phyloP scores from a whole-genome alignment of 441 rosid genomes.

The Gossypium davidsonii region DNA sequence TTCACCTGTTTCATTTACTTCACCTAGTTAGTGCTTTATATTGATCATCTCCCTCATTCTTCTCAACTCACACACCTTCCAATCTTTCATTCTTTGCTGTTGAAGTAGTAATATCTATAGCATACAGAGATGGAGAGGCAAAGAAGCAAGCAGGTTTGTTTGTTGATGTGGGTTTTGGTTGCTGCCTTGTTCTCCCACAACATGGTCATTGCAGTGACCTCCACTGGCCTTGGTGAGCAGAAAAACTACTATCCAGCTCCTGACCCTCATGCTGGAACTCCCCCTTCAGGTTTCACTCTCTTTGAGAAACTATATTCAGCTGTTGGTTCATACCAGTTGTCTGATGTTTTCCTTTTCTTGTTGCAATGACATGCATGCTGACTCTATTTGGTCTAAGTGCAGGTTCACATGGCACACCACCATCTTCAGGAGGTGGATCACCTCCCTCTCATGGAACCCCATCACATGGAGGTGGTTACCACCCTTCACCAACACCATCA shows the following conservation, averaged over 20 bases:
- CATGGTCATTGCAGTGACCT: conserved; percentile 25
- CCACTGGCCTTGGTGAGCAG: conserved; percentile 33
- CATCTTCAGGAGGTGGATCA: conserved; percentile 18
- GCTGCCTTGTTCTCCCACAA: conserved; percentile 32
- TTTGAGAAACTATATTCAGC: not conserved
- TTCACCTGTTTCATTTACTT: conserved; percentile 53
- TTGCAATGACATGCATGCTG: not conserved
- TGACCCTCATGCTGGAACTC: conserved; percentile 38
- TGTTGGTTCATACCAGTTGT: not conserved
- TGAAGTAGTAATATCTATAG: not conserved
- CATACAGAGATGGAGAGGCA: conserved; percentile 24
- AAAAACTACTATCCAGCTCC: conserved; percentile 49
- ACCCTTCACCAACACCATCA: conserved; percentile 17
- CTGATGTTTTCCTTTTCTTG: not conserved
- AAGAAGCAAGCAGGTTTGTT: conserved; percentile 15
- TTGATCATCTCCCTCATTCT: conserved; percentile 4
- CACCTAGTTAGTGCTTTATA: conserved; percentile 20
- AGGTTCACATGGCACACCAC: conserved; percentile 30
- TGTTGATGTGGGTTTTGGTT: conserved; percentile 23
- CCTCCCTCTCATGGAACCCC: conserved; percentile 19
- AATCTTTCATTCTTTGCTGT: conserved; percentile 11
- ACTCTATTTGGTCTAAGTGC: conserved; percentile 8
- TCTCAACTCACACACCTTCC: conserved; percentile 5
- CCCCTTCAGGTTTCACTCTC: conserved; percentile 34
- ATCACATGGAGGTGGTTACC: conserved; percentile 18